Evolutionary conservation across 2,329 filamentous ascomycete genomes (phyloP).

Genomic region (Chaetomiaceae sp.): DNA sequence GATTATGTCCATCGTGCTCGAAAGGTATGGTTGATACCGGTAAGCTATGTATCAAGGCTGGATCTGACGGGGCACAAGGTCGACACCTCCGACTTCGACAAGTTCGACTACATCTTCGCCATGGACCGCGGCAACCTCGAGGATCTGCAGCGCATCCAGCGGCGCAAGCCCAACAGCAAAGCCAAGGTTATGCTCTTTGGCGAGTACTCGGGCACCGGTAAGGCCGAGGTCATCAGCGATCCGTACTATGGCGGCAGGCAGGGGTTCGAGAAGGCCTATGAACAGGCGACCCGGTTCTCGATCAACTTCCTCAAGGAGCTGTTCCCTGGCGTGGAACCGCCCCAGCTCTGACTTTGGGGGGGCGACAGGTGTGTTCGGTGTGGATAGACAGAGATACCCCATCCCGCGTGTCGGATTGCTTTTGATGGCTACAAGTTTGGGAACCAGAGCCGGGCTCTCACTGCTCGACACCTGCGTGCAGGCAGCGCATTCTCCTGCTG

Average conservation of each 20-base stretch:
- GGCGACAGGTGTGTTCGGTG: background rate
- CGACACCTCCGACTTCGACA: conserved; percentile 65
- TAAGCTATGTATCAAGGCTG: background rate
- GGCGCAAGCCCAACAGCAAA: conserved; percentile 53
- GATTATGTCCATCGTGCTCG: conserved; percentile 74
- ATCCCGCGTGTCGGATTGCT: background rate
- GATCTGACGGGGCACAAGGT: conserved; percentile 37
- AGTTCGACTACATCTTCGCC: conserved; percentile 89
- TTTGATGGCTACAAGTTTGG: too few species aligned
- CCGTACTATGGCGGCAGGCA: conserved; percentile 87
- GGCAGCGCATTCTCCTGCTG: too few species aligned
- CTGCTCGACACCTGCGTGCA: background rate
- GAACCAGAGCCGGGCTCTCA: too few species aligned
- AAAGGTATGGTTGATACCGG: conserved; percentile 51
- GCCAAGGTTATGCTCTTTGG: conserved; percentile 79
- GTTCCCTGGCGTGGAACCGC: conserved; percentile 36
- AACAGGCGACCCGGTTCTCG: conserved; percentile 75
- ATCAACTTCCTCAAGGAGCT: conserved; percentile 67
- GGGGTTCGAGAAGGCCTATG: conserved; percentile 81
- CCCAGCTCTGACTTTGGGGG: conserved; percentile 13
- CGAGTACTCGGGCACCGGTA: conserved; percentile 64
- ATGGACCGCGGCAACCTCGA: conserved; percentile 85
- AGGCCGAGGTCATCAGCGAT: conserved; percentile 71
- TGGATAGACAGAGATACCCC: conserved; percentile 12
- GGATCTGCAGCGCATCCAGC: conserved; percentile 60